Percentiles rank a stretch among this genome's conserved stretches.
phyloP scores from a whole-genome alignment of 1,284 basidiomycete genomes.

The Apiotrichum brassicae region DNA sequence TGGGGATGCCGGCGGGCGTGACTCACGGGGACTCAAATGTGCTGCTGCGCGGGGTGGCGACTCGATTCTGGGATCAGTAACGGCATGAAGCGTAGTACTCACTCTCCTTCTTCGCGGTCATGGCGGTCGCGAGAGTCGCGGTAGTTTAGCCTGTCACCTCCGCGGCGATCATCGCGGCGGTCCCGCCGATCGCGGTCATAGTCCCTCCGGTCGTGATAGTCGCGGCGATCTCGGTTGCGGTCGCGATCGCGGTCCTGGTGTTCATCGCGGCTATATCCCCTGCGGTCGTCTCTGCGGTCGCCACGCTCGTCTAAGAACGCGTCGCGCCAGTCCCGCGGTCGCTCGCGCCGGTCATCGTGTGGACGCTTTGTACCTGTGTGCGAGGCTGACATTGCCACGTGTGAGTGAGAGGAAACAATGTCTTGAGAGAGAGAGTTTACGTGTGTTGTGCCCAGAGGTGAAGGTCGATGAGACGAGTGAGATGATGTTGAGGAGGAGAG shows the following conservation, averaged over 20 bases:
- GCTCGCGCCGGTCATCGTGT: constrained; percentile 51
- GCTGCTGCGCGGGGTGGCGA: background rate
- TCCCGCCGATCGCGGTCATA: constrained; percentile 10
- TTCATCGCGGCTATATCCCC: constrained; percentile 2
- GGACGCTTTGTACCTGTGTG: constrained; percentile 12
- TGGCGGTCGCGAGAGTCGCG: constrained; percentile 9
- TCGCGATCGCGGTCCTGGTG: constrained; percentile 10
- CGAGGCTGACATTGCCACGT: constrained; percentile 10
- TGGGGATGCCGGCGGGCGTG: background rate
- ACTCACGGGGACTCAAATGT: constrained; percentile 1
- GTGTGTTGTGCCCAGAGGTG: background rate
- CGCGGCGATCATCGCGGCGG: constrained; percentile 7
- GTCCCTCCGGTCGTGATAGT: constrained; percentile 4
- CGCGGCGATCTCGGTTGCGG: constrained; percentile 13
- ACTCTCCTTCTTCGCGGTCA: constrained; percentile 37
- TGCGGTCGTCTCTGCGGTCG: background rate
- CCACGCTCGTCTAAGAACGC: constrained; percentile 53
- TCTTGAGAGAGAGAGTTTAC: constrained; percentile 9
- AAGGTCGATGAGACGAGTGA: background rate
- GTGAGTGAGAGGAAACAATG: constrained; percentile 16
- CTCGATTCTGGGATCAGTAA: constrained; percentile 4
- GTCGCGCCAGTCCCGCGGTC: constrained; percentile 67
- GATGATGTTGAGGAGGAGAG: background rate
- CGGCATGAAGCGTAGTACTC: constrained; percentile 15
- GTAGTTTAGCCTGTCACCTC: background rate